A percentile compares a stretch with the other conserved stretches of the same genome.
Evolutionary conservation across 495 filamentous ascomycete genomes (phyloP).

Genomic region (Penicillium verhagenii): DNA sequence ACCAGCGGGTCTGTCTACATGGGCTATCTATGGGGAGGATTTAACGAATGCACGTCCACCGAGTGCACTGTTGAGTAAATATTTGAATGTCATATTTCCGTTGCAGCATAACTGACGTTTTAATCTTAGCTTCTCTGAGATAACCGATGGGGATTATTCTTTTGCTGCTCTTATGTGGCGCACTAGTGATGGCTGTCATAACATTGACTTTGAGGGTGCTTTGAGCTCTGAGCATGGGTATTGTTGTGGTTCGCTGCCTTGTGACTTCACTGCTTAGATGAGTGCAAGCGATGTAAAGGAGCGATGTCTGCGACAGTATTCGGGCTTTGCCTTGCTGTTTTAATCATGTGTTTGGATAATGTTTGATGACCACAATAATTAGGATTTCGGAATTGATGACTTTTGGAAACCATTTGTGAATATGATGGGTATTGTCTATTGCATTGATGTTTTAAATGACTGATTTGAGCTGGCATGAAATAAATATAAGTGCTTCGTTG

Average conservation of each 20-base stretch:
- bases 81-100: too few species aligned
- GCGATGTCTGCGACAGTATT: too few species aligned
- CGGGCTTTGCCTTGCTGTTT: too few species aligned
- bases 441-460: too few species aligned
- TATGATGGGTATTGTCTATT: neutral
- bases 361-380: too few species aligned
- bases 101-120: neutral
- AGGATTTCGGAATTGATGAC: too few species aligned
- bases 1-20: conserved; percentile 8
- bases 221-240: conserved; percentile 8
- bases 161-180: conserved; percentile 9
- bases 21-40: conserved; percentile 8
- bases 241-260: conserved; percentile 17
- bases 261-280: conserved; percentile 8
- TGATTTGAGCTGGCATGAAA: too few species aligned
- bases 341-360: too few species aligned
- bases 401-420: too few species aligned
- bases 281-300: too few species aligned
- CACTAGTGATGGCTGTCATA: conserved; percentile 13
- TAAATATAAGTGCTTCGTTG: too few species aligned
- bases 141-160: conserved; percentile 3
- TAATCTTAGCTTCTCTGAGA: conserved; percentile 11
- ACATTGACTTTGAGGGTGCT: conserved; percentile 13
- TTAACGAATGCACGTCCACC: neutral
- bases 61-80: conserved; percentile 6